These are phyloP conservation scores for Colletotrichum truncatum DNA, from an alignment of 2,329 filamentous ascomycete genomes.

Conservation along the genomic window DNA sequence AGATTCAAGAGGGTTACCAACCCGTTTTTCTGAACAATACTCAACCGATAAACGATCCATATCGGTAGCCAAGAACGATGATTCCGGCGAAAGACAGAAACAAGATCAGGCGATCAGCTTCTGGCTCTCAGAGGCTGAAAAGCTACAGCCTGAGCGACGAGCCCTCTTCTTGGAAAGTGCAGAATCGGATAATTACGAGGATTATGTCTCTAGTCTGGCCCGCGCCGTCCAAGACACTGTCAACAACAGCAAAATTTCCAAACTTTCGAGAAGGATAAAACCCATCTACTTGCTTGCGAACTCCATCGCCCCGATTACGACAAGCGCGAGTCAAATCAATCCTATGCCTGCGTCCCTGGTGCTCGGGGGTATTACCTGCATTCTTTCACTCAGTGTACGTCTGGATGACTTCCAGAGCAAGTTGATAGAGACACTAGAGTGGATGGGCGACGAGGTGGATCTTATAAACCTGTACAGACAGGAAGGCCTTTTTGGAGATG, in stretches of 20 bases:
- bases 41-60: background rate
- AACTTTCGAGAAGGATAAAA: background rate
- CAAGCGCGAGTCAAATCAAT: background rate
- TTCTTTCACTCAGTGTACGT: background rate
- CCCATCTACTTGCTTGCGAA: background rate
- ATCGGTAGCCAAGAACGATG: background rate
- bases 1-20: no score
- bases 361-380: conserved; percentile 2
- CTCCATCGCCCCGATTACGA: background rate
- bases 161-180: background rate
- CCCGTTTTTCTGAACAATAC: no score
- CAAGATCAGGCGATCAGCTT: background rate
- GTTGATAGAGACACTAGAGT: background rate
- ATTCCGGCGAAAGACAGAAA: background rate
- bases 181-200: background rate
- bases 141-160: background rate
- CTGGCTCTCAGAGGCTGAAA: background rate
- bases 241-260: background rate
- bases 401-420: background rate
- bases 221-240: background rate
- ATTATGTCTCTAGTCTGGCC: background rate
- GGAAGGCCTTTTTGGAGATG: background rate
- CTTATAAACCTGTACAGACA: background rate
- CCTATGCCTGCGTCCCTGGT: background rate
- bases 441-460: background rate